These are phyloP conservation scores for Aspergillus bertholletiae DNA, from an alignment of 495 filamentous ascomycete genomes.

Conservation along the genomic window DNA sequence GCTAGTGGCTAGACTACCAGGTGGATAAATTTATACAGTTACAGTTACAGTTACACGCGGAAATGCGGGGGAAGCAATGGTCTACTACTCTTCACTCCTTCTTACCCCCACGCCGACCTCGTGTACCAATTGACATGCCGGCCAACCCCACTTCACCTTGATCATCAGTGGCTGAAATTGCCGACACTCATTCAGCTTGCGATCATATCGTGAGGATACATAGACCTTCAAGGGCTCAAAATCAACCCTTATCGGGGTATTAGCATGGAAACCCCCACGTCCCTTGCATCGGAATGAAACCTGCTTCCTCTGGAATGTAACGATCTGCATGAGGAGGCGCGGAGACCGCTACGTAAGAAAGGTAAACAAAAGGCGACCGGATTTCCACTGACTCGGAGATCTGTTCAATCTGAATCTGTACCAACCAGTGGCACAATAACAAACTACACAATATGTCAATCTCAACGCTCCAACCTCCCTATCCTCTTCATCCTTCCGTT, in stretches of 20 bases:
- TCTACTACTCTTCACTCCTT: neutral
- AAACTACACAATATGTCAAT: constrained; percentile 24
- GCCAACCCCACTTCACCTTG: neutral
- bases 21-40: neutral
- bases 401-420: neutral
- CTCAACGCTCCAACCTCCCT: constrained; percentile 42
- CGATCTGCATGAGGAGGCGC: neutral
- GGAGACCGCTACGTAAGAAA: neutral
- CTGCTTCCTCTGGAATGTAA: neutral
- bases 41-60: too few species aligned
- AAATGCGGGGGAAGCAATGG: too few species aligned
- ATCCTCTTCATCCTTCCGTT: constrained; percentile 53
- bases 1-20: too few species aligned
- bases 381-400: neutral
- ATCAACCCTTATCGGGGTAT: neutral
- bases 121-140: constrained; percentile 1
- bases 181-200: neutral
- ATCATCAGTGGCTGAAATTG: neutral
- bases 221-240: neutral
- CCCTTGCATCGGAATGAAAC: constrained; percentile 4
- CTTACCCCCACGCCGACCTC: neutral
- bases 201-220: neutral
- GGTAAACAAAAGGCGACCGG: neutral
- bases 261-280: neutral
- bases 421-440: neutral